Evolutionary conservation across 345 rosid genomes (phyloP).

Genomic region (Erucastrum elatum): DNA sequence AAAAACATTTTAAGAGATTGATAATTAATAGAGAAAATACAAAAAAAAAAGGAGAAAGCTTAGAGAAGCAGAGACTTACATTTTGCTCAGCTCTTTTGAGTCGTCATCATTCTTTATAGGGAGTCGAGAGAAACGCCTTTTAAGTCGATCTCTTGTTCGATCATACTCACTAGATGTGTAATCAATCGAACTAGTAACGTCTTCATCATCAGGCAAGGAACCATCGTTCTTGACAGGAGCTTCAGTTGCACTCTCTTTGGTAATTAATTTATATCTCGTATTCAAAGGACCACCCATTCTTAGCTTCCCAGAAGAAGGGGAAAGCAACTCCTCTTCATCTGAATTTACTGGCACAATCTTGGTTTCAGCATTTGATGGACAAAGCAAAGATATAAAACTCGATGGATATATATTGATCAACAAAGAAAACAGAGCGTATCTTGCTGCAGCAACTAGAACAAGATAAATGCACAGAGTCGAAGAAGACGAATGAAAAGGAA

Average conservation of each 20-base stretch:
- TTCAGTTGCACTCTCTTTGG: background rate
- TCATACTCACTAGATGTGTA: background rate
- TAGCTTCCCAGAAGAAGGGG: too few species aligned
- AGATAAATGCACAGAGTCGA: background rate
- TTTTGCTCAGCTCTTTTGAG: background rate
- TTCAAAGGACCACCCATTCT: background rate
- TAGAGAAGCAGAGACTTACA: background rate
- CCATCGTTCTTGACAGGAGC: background rate
- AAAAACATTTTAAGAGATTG: background rate
- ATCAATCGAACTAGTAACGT: background rate
- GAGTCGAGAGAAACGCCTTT: background rate
- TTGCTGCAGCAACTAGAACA: background rate
- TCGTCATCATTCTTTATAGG: background rate
- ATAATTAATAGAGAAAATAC: background rate
- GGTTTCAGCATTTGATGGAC: background rate
- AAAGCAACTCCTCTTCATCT: too few species aligned
- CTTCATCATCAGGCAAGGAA: background rate
- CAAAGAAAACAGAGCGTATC: background rate
- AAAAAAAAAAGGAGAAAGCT: background rate
- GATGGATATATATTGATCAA: background rate
- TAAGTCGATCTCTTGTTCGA: background rate
- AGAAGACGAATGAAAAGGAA: constrained; percentile 2
- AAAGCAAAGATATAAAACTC: background rate
- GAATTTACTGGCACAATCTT: background rate
- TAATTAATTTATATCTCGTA: background rate